Evolutionary conservation across 2,329 filamentous ascomycete species (phyloP).

Genomic region (Pyrenochaeta sp.): DNA sequence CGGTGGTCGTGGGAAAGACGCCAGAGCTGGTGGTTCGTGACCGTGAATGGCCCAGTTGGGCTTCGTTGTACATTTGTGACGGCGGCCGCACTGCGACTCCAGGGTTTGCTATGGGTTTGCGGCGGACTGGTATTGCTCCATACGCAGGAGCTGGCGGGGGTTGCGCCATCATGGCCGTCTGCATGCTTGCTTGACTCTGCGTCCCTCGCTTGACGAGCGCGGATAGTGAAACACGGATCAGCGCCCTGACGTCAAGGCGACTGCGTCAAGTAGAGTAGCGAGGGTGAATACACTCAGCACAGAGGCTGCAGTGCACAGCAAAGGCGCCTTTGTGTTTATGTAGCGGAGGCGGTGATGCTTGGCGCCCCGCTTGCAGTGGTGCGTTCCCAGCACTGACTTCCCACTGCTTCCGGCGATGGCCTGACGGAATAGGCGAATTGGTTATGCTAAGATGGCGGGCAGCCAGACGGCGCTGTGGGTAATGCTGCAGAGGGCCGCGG

Average conservation of each 20-base stretch:
- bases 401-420: conserved; percentile 39
- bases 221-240: conserved; percentile 36
- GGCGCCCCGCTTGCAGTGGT: conserved; percentile 38
- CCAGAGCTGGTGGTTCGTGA: conserved; percentile 50
- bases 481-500: conserved; percentile 1
- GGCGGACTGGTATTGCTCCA: conserved; percentile 40
- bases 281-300: conserved; percentile 8
- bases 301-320: neutral
- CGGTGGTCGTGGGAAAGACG: conserved; percentile 36
- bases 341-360: conserved; percentile 28
- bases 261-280: conserved; percentile 26
- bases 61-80: conserved; percentile 30
- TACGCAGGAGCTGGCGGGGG: conserved; percentile 33
- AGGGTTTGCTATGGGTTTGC: conserved; percentile 46
- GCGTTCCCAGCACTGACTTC: conserved; percentile 27
- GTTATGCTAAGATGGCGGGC: conserved; percentile 24
- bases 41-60: conserved; percentile 43
- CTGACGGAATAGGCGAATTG: conserved; percentile 25
- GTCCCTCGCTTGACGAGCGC: conserved; percentile 27
- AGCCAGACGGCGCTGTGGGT: conserved; percentile 15
- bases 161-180: conserved; percentile 37
- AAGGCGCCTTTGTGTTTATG: conserved; percentile 22
- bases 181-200: conserved; percentile 31
- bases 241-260: conserved; percentile 35
- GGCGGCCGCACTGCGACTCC: conserved; percentile 42